Base-by-base conservation (phyloP, 169 alveolate genomes). In the Cytauxzoon felis region DNA sequence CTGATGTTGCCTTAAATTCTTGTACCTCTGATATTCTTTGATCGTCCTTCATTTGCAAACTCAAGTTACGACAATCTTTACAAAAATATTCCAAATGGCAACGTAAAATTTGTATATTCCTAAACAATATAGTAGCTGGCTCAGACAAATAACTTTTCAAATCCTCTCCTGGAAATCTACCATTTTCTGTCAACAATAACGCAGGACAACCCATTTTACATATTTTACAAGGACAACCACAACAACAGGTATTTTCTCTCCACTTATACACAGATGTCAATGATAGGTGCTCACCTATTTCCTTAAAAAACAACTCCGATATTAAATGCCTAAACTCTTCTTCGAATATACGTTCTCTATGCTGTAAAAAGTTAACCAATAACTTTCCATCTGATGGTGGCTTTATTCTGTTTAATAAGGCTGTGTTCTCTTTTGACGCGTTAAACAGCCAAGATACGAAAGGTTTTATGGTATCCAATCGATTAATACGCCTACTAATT, bases 21-120 rank as follows among this genome's bases (percentile, higher is more conserved):
- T 34, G 29, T 32, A 73, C 42, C 27, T 70, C 81, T 21, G 34
- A 45, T 13, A 51, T 34, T 26, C 49, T 60, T 19, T 73, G 62
- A 11, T 23, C 63, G 26, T 56, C 71, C 40, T 47, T 56, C 57
- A 56, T 27, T 71, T 73, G 83, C 27, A 47, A 24, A 26, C 62
- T 73, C 45, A 73, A 64, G 63, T 73, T 73, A 23, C 83, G 5
- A 58, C 83, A 73, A 21, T 73, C 83, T 45, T 61, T 73, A 70
- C 83, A 73, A 29, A 73, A 73, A 57, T 73, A 73, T 48, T 73
- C 83, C 48, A 73, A 64, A 59, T 73, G 83, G 33, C 83, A 73
- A 40, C 83, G 16, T 34, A 73, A 71, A 13, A 73, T 73, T 54
- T 73, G 83, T 3, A 73, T 73, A 53, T 73, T 73, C 29, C 83